Percentiles rank a stretch among this genome's conserved stretches.
These are phyloP conservation scores for Kwoniella botswanensis DNA, from an alignment of 768 basidiomycete species.

Conservation along the genomic window DNA sequence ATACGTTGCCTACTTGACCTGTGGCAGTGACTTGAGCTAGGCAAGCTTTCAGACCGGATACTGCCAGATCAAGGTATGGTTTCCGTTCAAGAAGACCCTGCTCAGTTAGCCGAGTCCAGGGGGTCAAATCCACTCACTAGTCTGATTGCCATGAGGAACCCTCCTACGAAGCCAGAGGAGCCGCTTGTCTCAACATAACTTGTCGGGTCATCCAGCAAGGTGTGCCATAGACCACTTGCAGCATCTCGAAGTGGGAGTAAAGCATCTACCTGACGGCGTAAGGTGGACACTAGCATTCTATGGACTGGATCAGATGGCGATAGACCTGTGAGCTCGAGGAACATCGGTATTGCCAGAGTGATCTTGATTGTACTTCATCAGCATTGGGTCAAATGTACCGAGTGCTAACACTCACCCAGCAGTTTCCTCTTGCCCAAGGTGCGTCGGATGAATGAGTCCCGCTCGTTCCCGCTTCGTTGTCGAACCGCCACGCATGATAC, in stretches of 20 bases:
- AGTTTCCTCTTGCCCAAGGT: slow-evolving; percentile 67
- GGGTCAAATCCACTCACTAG: slow-evolving; percentile 4
- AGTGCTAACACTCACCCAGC: slow-evolving; percentile 57
- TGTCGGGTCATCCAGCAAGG: slow-evolving; percentile 63
- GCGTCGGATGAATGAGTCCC: slow-evolving; percentile 59
- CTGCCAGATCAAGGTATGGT: slow-evolving; percentile 26
- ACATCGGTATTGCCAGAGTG: slow-evolving; percentile 43
- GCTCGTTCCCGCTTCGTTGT: slow-evolving; percentile 17
- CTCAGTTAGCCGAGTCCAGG: no score
- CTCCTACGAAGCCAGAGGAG: slow-evolving; percentile 49
- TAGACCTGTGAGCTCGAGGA: slow-evolving; percentile 49
- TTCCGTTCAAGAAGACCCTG: slow-evolving; percentile 27
- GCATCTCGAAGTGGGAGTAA: slow-evolving; percentile 62
- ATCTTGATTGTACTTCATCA: slow-evolving; percentile 10
- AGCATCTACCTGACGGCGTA: slow-evolving; percentile 63
- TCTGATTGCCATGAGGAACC: slow-evolving; percentile 41
- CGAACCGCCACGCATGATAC: slow-evolving; percentile 56
- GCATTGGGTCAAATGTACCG: background rate
- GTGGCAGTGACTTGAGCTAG: slow-evolving; percentile 62
- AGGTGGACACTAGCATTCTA: slow-evolving; percentile 61
- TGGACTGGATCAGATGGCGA: slow-evolving; percentile 61
- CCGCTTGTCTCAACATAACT: slow-evolving; percentile 63
- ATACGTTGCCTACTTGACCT: slow-evolving; percentile 63
- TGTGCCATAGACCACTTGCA: slow-evolving; percentile 64
- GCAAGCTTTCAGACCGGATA: slow-evolving; percentile 47